Percentiles rank a stretch among this genome's conserved stretches.
Conservation (phyloP, 169 alveolate species). For the Toxoplasma gondii region DNA sequence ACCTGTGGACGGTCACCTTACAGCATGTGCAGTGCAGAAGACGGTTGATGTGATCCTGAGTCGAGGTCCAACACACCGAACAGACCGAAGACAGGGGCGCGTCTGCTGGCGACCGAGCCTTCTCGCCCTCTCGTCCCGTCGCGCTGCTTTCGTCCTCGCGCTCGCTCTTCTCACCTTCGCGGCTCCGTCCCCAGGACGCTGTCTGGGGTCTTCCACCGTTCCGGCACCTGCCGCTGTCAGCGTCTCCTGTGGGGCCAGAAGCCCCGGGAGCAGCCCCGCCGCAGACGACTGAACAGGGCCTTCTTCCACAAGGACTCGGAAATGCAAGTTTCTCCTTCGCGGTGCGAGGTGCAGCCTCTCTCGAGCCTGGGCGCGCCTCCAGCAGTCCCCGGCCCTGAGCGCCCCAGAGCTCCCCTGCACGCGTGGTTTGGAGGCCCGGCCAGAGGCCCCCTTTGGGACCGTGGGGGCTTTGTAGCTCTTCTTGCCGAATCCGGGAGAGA, state of each 20-base stretch:
- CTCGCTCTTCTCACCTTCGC: neutral
- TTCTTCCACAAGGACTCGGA: neutral
- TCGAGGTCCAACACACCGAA: constrained; percentile 36
- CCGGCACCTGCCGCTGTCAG: neutral
- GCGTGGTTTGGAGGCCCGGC: too few relatives aligned
- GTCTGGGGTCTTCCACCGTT: neutral
- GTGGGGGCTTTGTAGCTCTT: neutral
- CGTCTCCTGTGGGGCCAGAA: neutral
- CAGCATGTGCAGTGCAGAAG: constrained; percentile 50
- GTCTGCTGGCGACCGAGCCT: neutral
- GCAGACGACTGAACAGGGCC: neutral
- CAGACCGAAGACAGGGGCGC: constrained; percentile 10
- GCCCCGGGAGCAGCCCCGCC: neutral
- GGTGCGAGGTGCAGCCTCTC: too few relatives aligned
- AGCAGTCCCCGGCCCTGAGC: too few relatives aligned
- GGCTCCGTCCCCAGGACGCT: neutral
- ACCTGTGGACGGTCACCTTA: constrained; percentile 34
- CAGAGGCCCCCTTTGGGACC: too few relatives aligned
- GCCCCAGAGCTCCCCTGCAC: too few relatives aligned
- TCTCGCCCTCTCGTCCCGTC: too few relatives aligned
- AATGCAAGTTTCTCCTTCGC: too few relatives aligned
- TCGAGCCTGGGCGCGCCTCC: too few relatives aligned
- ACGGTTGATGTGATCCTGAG: constrained; percentile 25
- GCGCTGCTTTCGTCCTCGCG: too few relatives aligned
- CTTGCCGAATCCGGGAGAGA: neutral